Evolutionary conservation across 73 alveolate genomes (phyloP).

Genomic region (Paramecium bursaria): DNA sequence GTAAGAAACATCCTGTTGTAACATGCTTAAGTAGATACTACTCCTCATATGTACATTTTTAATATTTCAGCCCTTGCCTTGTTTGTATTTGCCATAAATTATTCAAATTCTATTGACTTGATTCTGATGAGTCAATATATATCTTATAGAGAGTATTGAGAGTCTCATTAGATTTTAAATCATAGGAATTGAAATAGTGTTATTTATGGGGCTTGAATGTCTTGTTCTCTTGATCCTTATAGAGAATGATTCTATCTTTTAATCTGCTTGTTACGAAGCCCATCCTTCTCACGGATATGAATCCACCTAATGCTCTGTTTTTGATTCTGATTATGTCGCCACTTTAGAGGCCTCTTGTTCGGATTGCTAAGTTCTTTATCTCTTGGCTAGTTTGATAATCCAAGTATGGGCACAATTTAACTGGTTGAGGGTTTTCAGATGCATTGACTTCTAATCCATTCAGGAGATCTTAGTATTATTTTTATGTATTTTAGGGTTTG

Average conservation of each 20-base stretch:
- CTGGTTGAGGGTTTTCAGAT: conserved; percentile 2
- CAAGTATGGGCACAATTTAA: conserved; percentile 13
- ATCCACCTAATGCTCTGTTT: conserved; percentile 39
- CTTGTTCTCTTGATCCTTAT: conserved; percentile 37
- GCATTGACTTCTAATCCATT: conserved; percentile 60
- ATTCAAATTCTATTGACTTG: background rate
- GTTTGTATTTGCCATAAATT: conserved; percentile 31
- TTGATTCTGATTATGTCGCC: conserved; percentile 37
- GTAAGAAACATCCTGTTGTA: conserved; percentile 27
- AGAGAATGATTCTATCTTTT: background rate
- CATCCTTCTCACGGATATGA: background rate
- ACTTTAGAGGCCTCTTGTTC: conserved; percentile 16
- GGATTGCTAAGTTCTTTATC: background rate
- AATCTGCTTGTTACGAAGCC: background rate
- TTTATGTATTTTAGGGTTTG: too few species aligned
- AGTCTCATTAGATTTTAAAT: conserved; percentile 5
- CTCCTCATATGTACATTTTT: conserved; percentile 29
- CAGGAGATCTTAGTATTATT: background rate
- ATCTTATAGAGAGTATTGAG: background rate
- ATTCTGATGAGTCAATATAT: background rate
- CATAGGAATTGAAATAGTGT: conserved; percentile 14
- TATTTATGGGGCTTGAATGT: background rate
- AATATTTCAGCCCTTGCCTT: conserved; percentile 1
- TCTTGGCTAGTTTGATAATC: conserved; percentile 52
- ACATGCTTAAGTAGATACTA: conserved; percentile 32